These are phyloP conservation scores for Calophaca sinica DNA, from an alignment of 306 rosid genomes.

Conservation along the genomic window DNA sequence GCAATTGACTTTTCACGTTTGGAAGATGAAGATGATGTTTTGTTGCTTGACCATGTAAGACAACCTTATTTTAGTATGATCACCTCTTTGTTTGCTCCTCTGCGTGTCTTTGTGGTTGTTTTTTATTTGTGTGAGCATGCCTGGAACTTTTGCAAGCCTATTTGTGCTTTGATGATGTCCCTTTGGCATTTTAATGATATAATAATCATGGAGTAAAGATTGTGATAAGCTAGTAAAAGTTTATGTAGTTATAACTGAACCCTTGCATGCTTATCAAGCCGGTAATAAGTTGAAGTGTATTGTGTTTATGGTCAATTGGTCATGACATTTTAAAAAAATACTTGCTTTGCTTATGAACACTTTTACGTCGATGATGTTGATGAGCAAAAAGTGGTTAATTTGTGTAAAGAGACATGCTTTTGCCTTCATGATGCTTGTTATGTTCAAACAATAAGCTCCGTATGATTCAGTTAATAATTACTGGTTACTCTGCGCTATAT, in stretches of 20 bases:
- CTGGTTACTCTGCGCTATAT: conserved; percentile 28
- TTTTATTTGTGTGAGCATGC: conserved; percentile 6
- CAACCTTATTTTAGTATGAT: conserved; percentile 27
- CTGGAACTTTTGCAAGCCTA: background rate
- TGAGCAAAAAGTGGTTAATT: background rate
- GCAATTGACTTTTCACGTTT: conserved; percentile 94
- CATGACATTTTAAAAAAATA: background rate
- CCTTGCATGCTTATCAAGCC: conserved; percentile 27
- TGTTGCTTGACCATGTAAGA: conserved; percentile 93
- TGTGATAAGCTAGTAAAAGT: conserved; percentile 7
- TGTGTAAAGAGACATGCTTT: background rate
- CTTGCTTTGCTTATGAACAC: conserved; percentile 1
- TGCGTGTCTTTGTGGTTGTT: conserved; percentile 9
- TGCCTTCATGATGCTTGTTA: conserved; percentile 13
- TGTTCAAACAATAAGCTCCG: conserved; percentile 31
- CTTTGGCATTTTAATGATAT: background rate
- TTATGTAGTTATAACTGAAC: conserved; percentile 31
- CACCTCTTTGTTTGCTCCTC: conserved; percentile 10
- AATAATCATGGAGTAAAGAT: background rate
- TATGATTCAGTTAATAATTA: conserved; percentile 8
- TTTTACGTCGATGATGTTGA: background rate
- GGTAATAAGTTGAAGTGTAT: background rate
- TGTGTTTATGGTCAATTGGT: too few species aligned
- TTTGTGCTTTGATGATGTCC: conserved; percentile 17
- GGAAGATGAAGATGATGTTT: conserved; percentile 89